Evolutionary conservation across 2,329 filamentous ascomycete genomes (phyloP), one percentile per base, ranked within the genome.

Genomic region (Talaromyces amestolkiae): DNA sequence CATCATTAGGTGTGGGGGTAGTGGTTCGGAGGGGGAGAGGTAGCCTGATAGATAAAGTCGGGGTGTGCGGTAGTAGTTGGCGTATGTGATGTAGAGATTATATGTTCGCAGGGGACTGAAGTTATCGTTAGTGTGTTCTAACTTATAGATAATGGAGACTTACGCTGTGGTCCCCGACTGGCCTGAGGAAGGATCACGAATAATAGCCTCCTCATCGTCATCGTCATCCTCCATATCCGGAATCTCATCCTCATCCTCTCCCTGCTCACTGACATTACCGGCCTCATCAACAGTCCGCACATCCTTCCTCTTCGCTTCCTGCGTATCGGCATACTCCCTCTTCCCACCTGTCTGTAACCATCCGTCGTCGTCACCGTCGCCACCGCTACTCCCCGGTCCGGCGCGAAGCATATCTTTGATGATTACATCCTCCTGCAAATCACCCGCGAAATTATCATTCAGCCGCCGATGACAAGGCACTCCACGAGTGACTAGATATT

Each of bases 191-290:
- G 87, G 84, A 71, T 96, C 93, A 13, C 91, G 86, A 73, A 98
- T 98, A 75, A 99, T 98, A 53, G 95, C 95, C 79, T 98, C 93
- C 68, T 96, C 93, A 66, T 91, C 89, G 70, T 98, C 91, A 68
- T 92, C 94, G 65, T 98, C 94, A 69, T 98, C 95, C 75, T 98
- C 95, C 93, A 98, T 98, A 75, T 98, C 94, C 0, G 93, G 94
- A 68, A 98, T 97, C 73, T 97, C 94, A 53, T 89, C 87, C 5
- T 91, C 85, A 11, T 81, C 82, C 37, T 87, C 85, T 60, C 89
- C 89, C 65, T 86, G 84, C 65, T 93, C 91, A 15, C 90, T 92
- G 53, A 96, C 83, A 73, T 95, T 94, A 31, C 93, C 94, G 27
- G 90, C 89, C 73, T 97, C 93, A 74, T 96, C 93, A 27, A 97